Percentiles rank a stretch among this genome's conserved stretches.
These are phyloP conservation scores for Arthrinium phaeospermum DNA, from an alignment of 2,329 filamentous ascomycete species.

Conservation along the genomic window DNA sequence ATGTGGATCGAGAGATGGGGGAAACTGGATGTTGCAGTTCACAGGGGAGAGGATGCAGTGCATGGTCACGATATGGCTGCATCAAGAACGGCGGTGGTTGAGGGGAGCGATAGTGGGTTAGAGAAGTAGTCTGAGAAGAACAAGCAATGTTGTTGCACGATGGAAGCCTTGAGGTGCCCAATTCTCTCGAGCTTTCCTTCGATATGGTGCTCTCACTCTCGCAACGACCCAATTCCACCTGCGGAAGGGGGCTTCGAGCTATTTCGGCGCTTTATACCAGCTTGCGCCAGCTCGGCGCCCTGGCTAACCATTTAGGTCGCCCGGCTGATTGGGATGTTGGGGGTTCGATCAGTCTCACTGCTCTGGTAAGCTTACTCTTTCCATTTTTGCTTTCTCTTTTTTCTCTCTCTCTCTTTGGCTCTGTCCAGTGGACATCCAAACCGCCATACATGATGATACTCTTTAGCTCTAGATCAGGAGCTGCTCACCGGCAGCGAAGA, in stretches of 20 bases:
- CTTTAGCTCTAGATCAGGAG: constrained; percentile 28
- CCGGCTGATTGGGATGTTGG: neutral
- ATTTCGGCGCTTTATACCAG: neutral
- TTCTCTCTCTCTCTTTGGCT: neutral
- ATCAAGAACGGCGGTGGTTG: constrained; percentile 20
- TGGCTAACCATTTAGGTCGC: neutral
- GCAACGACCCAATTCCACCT: constrained; percentile 15
- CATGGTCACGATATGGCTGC: constrained; percentile 13
- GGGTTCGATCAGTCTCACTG: neutral
- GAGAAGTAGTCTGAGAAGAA: constrained; percentile 26
- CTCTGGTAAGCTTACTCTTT: constrained; percentile 10
- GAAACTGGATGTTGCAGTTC: constrained; percentile 19
- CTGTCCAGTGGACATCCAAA: neutral
- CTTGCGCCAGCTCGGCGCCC: constrained; percentile 3
- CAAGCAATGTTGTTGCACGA: constrained; percentile 26
- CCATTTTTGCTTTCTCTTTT: neutral
- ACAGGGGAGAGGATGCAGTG: constrained; percentile 12
- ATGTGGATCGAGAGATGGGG: constrained; percentile 9
- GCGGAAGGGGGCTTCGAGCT: neutral
- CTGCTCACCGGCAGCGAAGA: constrained; percentile 21
- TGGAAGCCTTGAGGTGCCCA: constrained; percentile 18
- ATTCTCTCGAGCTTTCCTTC: constrained; percentile 16
- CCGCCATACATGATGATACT: constrained; percentile 23
- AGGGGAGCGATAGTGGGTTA: constrained; percentile 22
- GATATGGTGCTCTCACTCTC: constrained; percentile 16